A percentile compares a stretch with the other conserved stretches of the same genome.
phyloP scores from a whole-genome alignment of 768 basidiomycete genomes.

The Lactifluus pinguis region DNA sequence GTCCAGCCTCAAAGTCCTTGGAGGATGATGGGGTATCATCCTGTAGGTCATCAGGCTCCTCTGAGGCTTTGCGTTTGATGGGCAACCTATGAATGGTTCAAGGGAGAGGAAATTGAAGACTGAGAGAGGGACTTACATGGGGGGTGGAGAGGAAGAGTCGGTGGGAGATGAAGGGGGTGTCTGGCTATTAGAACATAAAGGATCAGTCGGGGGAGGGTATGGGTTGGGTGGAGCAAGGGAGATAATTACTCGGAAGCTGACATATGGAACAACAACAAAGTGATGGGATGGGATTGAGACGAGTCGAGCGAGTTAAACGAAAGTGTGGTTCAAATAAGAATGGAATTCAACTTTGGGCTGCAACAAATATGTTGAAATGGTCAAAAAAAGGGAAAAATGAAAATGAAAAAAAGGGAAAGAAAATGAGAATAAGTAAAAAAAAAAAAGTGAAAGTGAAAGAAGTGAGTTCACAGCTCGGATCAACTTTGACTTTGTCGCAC shows the following conservation, averaged over 20 bases:
- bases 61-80: slow-evolving; percentile 6
- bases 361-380: not conserved
- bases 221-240: not conserved
- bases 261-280: not conserved
- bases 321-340: not conserved
- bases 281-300: not conserved
- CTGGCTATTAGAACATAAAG: not conserved
- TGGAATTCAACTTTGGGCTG: not conserved
- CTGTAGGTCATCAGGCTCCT: not conserved
- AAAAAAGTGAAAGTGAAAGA: not conserved
- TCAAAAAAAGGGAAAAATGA: not conserved
- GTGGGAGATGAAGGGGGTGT: not conserved
- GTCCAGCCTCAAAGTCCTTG: slow-evolving; percentile 54
- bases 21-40: slow-evolving; percentile 6
- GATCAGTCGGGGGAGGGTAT: not conserved
- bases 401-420: not conserved
- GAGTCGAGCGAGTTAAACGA: not conserved
- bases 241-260: slow-evolving; percentile 9
- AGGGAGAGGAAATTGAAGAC: no score
- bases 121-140: not conserved
- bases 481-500: not conserved
- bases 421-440: not conserved
- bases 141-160: not conserved
- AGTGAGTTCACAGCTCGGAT: not conserved
- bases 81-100: not conserved